phyloP scores from a whole-genome alignment of 768 basidiomycete genomes.

The Rhizopogon vinicolor region DNA sequence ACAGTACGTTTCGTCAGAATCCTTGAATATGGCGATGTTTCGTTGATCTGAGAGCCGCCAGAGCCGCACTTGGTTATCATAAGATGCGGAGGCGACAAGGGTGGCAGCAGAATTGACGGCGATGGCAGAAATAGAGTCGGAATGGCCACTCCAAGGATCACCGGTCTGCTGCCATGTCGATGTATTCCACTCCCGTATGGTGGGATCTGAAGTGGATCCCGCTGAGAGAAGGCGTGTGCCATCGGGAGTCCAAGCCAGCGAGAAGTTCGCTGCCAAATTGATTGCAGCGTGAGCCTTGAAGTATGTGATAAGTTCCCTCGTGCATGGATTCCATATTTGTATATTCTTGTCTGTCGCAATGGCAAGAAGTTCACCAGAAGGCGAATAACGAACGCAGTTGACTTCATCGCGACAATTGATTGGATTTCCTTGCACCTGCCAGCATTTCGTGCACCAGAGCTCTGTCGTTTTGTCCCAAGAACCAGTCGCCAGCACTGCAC shows the following conservation, averaged over 20 bases:
- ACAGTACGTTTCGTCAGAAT: background rate
- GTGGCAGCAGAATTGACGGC: background rate
- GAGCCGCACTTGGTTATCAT: background rate
- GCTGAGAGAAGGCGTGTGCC: background rate
- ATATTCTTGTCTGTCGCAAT: background rate
- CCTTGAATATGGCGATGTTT: background rate
- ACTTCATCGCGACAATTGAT: background rate
- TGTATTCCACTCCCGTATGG: background rate
- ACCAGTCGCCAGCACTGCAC: background rate
- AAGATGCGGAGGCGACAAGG: background rate
- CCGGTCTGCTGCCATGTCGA: background rate
- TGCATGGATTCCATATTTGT: background rate
- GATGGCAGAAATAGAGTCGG: background rate
- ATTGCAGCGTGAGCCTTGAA: background rate
- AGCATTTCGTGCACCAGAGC: background rate
- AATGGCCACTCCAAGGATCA: background rate
- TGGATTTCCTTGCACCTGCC: background rate
- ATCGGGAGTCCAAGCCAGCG: background rate
- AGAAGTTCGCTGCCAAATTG: background rate
- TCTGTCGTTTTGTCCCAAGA: background rate
- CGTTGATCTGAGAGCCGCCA: background rate
- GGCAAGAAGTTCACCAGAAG: background rate
- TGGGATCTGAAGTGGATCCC: background rate
- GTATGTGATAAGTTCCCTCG: background rate
- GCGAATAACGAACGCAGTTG: background rate